These are phyloP conservation scores for Geosiphon pyriformis DNA, from an alignment of 192 early-diverging fungal species.

Conservation along the genomic window DNA sequence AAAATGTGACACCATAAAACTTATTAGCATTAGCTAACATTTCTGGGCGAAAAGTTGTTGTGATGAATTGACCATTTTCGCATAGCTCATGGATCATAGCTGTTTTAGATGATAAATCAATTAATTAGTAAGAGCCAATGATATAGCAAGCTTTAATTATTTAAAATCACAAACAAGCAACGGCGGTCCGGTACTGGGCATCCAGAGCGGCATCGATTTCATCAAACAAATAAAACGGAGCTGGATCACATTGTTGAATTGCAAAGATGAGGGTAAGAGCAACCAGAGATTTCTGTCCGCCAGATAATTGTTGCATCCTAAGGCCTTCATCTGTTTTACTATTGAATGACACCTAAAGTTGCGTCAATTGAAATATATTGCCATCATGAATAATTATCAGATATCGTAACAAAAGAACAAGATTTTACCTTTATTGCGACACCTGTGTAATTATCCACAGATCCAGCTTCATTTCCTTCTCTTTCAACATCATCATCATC, in stretches of 20 bases:
- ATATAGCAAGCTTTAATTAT: not conserved
- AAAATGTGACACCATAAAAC: conserved; percentile 97
- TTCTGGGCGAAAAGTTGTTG: conserved; percentile 97
- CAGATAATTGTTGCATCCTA: conserved; percentile 92
- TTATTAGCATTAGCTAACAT: conserved; percentile 86
- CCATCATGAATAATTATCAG: too few species aligned
- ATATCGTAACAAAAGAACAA: too few species aligned
- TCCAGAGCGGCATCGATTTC: conserved; percentile 99
- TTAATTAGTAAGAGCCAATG: not conserved
- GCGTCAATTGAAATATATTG: too few species aligned
- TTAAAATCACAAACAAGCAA: conserved; percentile 59
- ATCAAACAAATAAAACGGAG: conserved; percentile 99
- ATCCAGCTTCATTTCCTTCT: conserved; percentile 31
- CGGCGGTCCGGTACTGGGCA: conserved; percentile 87
- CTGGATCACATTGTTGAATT: conserved; percentile 96
- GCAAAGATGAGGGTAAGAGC: conserved; percentile 97
- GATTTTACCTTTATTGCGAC: conserved; percentile 70
- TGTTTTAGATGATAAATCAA: not conserved
- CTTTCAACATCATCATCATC: conserved; percentile 42
- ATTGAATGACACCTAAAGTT: conserved; percentile 87
- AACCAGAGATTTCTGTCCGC: conserved; percentile 97
- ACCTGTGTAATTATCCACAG: conserved; percentile 84
- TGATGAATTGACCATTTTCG: conserved; percentile 89
- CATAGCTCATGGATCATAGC: conserved; percentile 89
- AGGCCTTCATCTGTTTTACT: conserved; percentile 80